phyloP scores from a whole-genome alignment of 1,139 yeast genomes.

The Nakaseomyces sp. region DNA sequence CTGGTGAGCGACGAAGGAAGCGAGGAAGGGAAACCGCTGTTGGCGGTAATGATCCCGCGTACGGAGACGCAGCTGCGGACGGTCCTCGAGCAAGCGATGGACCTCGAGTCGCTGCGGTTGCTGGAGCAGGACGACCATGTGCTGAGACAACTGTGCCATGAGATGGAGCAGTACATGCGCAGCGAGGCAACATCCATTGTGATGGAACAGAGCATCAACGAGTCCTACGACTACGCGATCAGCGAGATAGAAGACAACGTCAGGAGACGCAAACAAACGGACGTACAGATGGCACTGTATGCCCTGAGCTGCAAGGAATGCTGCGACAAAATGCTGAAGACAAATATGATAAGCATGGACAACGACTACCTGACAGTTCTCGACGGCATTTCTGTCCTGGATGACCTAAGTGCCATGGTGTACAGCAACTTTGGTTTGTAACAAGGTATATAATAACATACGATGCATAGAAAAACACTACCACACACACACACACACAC shows the following conservation, averaged over 20 bases:
- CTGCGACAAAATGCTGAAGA: constrained; percentile 41
- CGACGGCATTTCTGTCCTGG: constrained; percentile 57
- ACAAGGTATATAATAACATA: background rate
- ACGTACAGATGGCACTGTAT: constrained; percentile 24
- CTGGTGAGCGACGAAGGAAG: constrained; percentile 10
- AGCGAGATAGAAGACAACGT: constrained; percentile 24
- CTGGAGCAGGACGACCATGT: constrained; percentile 26
- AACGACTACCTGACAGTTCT: constrained; percentile 33
- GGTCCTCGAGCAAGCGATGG: constrained; percentile 37
- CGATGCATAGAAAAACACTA: background rate
- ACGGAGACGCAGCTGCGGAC: constrained; percentile 25
- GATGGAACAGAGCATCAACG: constrained; percentile 23
- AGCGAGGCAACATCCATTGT: constrained; percentile 24
- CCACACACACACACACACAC: no score
- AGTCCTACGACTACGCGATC: constrained; percentile 25
- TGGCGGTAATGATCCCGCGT: constrained; percentile 28
- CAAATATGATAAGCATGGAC: constrained; percentile 45
- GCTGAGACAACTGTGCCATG: constrained; percentile 34
- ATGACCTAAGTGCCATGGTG: constrained; percentile 83
- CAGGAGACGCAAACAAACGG: constrained; percentile 15
- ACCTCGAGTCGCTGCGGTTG: constrained; percentile 27
- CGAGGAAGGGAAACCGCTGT: constrained; percentile 9
- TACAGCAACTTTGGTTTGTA: constrained; percentile 64
- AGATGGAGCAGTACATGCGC: constrained; percentile 37
- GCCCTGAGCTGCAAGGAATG: constrained; percentile 26